Base-by-base conservation (phyloP, 1,284 basidiomycete genomes). In the Caloboletus firmus region DNA sequence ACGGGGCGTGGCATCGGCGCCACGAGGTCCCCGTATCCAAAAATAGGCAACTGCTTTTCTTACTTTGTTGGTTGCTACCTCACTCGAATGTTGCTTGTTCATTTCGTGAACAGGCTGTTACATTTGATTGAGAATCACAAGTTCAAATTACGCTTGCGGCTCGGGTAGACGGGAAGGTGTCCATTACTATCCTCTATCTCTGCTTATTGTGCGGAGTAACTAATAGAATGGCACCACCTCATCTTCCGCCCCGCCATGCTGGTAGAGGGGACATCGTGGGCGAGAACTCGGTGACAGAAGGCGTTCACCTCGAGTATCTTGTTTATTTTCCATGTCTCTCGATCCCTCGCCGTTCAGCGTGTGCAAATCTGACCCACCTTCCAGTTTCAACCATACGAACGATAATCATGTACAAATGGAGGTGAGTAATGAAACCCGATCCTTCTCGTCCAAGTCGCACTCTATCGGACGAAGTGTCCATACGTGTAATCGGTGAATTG, bases 371-470 rank as follows among this genome's bases (percentile, higher is more conserved):
- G 41, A 55, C 54, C 42, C 15, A 36, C 51, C 32, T 57, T 56
- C 49, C 56, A 91, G 89, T 40, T 93, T 96, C 75, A 95, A 97
- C 71, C 94, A 97, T 63, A 68, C 74, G 6, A 77, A 82, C 44
- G 81, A 87, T 42, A 84, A 91, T 66, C 82, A 89, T 62, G 82
- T 92, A 46, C 87, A 91, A 65, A 77, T 94, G 45, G 84, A 91
- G 78, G 87, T 91, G 65, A 54, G 73, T 62, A 49, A 45, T 57
- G 45, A 48, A 52, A 36, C 36, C 18, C 55, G 52, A 55, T 59
- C 47, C 65, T 64, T 64, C 59, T 45, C 37, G 26, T 31, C 54
- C 54, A 41, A 40, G 45, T 48, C 55, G 60, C 64, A 56, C 54
- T 53, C 54, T 61, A 63, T 68, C 66, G 56, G 52, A 42, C 35